A percentile compares a stretch with the other conserved stretches of the same genome.
Evolutionary conservation across 164 flowering plant genomes (phyloP).

Genomic region (Magnolia officinalis): DNA sequence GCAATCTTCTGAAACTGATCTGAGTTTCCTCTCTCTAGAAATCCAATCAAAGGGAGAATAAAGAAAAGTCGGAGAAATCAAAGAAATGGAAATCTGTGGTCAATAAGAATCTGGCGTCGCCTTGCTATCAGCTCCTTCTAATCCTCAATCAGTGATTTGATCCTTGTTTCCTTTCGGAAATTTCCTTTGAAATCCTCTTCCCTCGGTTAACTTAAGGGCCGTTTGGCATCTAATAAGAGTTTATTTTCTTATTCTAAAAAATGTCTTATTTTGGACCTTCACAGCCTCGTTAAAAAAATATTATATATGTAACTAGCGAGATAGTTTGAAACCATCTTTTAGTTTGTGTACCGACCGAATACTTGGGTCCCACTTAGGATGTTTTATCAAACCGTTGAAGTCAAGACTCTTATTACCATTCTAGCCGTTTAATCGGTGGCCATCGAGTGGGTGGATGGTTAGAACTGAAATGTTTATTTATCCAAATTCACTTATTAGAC

Average conservation of each 20-base stretch:
- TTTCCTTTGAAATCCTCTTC: background rate
- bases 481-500: no score
- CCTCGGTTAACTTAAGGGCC: background rate
- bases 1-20: conserved; percentile 8
- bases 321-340: background rate
- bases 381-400: no score
- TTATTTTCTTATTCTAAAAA: no score
- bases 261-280: background rate
- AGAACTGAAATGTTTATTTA: no score
- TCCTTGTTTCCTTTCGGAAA: background rate
- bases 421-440: no score
- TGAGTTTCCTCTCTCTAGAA: conserved; percentile 7
- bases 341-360: no score
- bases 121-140: conserved; percentile 21
- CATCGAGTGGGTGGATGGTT: no score
- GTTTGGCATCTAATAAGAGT: no score
- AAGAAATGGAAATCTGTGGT: conserved; percentile 31
- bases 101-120: conserved; percentile 20
- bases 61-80: conserved; percentile 36
- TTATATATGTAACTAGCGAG: background rate
- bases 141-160: conserved; percentile 17
- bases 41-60: conserved; percentile 8
- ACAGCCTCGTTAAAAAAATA: background rate
- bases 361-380: no score
- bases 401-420: no score